A percentile compares a stretch with the other conserved stretches of the same genome.
Evolutionary conservation across 225 moss, liverwort and hornwort genomes (phyloP).

Genomic region (Bryum argenteum): DNA sequence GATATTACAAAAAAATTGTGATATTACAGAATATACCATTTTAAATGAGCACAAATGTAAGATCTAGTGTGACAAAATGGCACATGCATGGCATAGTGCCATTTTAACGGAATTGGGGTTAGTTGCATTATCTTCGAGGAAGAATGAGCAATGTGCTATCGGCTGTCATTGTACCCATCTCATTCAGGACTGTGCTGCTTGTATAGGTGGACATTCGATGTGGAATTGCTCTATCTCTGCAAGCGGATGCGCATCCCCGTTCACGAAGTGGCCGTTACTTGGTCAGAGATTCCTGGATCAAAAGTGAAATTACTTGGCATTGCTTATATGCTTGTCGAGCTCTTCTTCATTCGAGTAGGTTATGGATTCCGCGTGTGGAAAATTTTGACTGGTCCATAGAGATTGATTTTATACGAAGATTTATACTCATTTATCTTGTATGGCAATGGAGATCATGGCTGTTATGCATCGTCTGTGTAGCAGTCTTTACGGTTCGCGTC

Average conservation of each 20-base stretch:
- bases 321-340: conserved; percentile 84
- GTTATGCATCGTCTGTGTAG: no score
- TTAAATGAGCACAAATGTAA: no score
- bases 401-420: background rate
- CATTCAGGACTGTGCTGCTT: conserved; percentile 17
- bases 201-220: conserved; percentile 83
- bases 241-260: conserved; percentile 72
- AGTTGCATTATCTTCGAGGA: background rate
- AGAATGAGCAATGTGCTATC: background rate
- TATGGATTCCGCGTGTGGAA: conserved; percentile 88
- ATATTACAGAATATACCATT: no score
- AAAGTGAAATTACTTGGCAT: conserved; percentile 71
- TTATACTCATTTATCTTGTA: conserved; percentile 2
- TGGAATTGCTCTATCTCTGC: conserved; percentile 81
- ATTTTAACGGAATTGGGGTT: background rate
- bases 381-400: conserved; percentile 44
- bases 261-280: conserved; percentile 78
- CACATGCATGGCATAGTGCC: no score
- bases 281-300: conserved; percentile 94
- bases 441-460: background rate
- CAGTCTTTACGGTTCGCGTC: no score
- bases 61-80: no score
- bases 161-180: background rate
- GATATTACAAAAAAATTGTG: no score
- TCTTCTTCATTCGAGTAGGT: conserved; percentile 69